Conservation (phyloP, 177 flowering plant genomes). For the Tripterygium wilfordii region DNA sequence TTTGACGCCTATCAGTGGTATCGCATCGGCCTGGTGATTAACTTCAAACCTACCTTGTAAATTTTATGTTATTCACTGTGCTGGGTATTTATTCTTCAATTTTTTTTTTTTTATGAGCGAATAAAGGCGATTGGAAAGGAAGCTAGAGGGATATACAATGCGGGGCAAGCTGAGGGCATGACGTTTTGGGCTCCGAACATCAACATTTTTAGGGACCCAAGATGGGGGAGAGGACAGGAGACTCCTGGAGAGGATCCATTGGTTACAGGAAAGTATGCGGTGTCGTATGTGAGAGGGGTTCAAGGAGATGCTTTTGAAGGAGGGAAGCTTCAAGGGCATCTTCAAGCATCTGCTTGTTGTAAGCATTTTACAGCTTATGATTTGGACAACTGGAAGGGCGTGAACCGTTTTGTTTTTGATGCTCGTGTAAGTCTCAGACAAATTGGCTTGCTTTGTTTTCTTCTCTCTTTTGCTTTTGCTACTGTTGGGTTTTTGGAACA, state of each 20-base stretch:
- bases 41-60: too few relatives aligned
- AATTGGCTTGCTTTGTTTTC: background rate
- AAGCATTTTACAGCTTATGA: conserved; percentile 97
- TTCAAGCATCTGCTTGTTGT: conserved; percentile 93
- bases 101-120: background rate
- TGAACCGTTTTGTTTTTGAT: conserved; percentile 57
- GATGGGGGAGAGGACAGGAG: conserved; percentile 99
- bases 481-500: background rate
- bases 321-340: conserved; percentile 31
- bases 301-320: conserved; percentile 77
- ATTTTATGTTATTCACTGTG: too few relatives aligned
- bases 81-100: background rate
- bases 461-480: conserved; percentile 2
- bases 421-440: conserved; percentile 47
- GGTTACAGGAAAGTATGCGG: conserved; percentile 56
- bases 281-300: conserved; percentile 75
- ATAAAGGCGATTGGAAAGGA: conserved; percentile 71
- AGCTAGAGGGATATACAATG: conserved; percentile 80
- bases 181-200: conserved; percentile 99
- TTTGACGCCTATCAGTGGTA: conserved; percentile 67
- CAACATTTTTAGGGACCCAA: conserved; percentile 89
- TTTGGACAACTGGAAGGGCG: conserved; percentile 75
- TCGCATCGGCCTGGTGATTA: conserved; percentile 63
- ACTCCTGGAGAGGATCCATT: conserved; percentile 95
- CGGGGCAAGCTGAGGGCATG: conserved; percentile 78